phyloP scores from a whole-genome alignment of 2,329 filamentous ascomycete species.

The Penicillium sumatraense region DNA sequence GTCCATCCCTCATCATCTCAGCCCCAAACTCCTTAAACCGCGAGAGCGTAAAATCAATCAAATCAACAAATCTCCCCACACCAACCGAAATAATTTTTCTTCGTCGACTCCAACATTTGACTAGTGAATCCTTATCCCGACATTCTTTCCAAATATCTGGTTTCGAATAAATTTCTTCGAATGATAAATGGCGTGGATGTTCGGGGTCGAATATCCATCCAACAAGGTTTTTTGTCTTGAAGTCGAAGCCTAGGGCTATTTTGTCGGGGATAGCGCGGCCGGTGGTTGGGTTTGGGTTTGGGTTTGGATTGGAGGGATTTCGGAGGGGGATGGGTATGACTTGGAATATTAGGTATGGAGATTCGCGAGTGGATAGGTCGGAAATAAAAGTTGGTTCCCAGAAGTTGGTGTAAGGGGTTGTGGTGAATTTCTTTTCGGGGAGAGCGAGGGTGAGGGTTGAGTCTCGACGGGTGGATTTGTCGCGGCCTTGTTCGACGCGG shows the following conservation, averaged over 20 bases:
- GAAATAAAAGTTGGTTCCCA: background rate
- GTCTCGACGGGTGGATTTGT: background rate
- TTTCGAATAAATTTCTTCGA: background rate
- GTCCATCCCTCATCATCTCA: conserved; percentile 24
- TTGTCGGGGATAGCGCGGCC: conserved; percentile 4
- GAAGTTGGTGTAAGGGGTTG: background rate
- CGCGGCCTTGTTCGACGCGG: conserved; percentile 9
- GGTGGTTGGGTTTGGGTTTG: background rate
- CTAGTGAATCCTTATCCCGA: background rate
- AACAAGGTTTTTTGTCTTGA: conserved; percentile 17
- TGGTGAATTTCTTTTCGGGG: background rate
- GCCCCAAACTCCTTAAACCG: background rate
- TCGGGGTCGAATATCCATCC: conserved; percentile 32
- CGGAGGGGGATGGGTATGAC: no score
- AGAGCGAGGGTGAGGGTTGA: background rate
- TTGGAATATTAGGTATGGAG: conserved; percentile 8
- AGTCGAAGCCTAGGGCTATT: conserved; percentile 35
- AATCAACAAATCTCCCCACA: conserved; percentile 25
- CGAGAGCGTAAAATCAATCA: conserved; percentile 26
- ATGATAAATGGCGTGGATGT: no score
- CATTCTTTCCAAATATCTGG: conserved; percentile 31
- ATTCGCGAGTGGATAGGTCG: background rate
- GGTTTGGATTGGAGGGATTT: no score
- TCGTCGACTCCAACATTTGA: background rate
- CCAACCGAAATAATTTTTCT: conserved; percentile 26